Percentiles rank a stretch among this genome's conserved stretches.
Conservation (phyloP, 805 yeast species). For the Candida cerambycidarum region DNA sequence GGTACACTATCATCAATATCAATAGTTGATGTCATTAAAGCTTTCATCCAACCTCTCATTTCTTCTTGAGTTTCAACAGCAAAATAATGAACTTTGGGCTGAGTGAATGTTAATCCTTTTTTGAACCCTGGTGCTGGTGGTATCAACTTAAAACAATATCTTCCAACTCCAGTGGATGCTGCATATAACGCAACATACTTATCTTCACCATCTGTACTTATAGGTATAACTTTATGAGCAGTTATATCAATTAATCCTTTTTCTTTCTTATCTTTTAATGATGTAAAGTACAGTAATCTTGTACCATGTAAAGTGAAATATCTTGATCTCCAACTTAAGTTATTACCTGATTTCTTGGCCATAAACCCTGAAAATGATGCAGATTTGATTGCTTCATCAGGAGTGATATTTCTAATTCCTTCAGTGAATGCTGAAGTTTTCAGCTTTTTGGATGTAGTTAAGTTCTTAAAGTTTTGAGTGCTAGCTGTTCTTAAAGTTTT, state of each 20-base stretch:
- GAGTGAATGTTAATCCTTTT: constrained; percentile 94
- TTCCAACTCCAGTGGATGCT: constrained; percentile 91
- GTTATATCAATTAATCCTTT: constrained; percentile 95
- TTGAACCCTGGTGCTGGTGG: constrained; percentile 98
- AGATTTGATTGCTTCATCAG: constrained; percentile 71
- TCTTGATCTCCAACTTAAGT: constrained; percentile 86
- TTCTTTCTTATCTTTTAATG: constrained; percentile 76
- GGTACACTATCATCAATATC: constrained; percentile 94
- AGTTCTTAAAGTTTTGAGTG: constrained; percentile 47
- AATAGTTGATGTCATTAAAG: constrained; percentile 91
- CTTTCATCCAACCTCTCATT: constrained; percentile 94
- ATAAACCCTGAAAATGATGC: constrained; percentile 92
- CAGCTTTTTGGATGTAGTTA: constrained; percentile 53
- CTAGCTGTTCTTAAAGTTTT: constrained; percentile 56
- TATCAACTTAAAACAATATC: constrained; percentile 84
- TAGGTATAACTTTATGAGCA: constrained; percentile 84
- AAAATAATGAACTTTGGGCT: constrained; percentile 92
- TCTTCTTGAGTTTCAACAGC: constrained; percentile 92
- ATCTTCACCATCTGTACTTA: constrained; percentile 52
- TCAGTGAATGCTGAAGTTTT: constrained; percentile 82
- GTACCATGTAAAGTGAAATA: constrained; percentile 89
- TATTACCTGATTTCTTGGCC: constrained; percentile 81
- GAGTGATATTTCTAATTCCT: constrained; percentile 76
- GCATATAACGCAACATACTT: constrained; percentile 84
- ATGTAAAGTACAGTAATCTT: constrained; percentile 81